Percentiles rank a stretch among this genome's conserved stretches.
Conservation (phyloP, 768 basidiomycete genomes). For the Melanogaster broomeanus region DNA sequence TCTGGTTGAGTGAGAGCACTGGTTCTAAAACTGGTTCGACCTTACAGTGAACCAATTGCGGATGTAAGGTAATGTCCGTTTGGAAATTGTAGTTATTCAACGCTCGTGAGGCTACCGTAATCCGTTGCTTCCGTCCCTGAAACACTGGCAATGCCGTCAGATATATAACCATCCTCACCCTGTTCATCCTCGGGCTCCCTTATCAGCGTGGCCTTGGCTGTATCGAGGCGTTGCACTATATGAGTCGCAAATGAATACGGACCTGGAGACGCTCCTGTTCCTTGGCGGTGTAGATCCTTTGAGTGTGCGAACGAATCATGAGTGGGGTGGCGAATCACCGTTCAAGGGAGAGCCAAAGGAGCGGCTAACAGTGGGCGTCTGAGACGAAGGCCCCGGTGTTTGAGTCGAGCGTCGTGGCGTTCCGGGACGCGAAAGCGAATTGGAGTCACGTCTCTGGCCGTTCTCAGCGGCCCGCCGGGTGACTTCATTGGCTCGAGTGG, state of each 20-base stretch:
- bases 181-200: constrained; percentile 15
- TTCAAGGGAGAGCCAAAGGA: constrained; percentile 44
- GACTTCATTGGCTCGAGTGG: constrained; percentile 22
- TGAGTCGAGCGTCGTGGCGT: constrained; percentile 28
- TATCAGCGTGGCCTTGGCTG: constrained; percentile 17
- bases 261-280: constrained; percentile 27
- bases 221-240: constrained; percentile 19
- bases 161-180: constrained; percentile 30
- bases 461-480: constrained; percentile 16
- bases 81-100: constrained; percentile 35
- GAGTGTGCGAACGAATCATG: constrained; percentile 40
- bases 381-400: constrained; percentile 30
- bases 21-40: not conserved
- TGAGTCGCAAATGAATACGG: constrained; percentile 21
- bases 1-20: not conserved
- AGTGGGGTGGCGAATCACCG: constrained; percentile 47
- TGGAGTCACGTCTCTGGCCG: constrained; percentile 14
- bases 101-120: constrained; percentile 52
- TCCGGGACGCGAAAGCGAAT: constrained; percentile 25
- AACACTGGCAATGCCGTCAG: constrained; percentile 41
- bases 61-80: not conserved
- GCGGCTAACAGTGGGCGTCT: constrained; percentile 32
- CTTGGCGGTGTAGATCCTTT: constrained; percentile 34
- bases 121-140: constrained; percentile 44
- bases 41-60: not conserved